Evolutionary conservation across 768 basidiomycete species (phyloP), one percentile per base, ranked within the genome.

Genomic region (Epithele typhae): DNA sequence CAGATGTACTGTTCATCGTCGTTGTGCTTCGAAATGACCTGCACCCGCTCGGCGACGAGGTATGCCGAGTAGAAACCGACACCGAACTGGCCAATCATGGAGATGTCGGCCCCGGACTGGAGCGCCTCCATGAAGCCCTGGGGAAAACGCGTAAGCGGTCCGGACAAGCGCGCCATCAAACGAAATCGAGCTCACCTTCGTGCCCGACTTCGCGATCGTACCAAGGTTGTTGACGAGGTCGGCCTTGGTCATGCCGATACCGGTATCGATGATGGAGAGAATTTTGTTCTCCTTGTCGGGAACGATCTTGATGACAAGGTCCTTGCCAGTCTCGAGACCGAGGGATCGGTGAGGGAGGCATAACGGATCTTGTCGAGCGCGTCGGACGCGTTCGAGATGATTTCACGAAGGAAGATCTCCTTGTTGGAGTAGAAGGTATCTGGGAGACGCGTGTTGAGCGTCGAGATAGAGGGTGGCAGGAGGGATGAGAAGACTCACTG

Each of bases 341-440:
- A 76, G 23, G 94, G 85, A 60, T 98, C 91, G 56, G 95, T 99
- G 56, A 98, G 77, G 45, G 96, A 95, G 25, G 88, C 80, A 68
- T 98, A 99, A 39, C 96, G 92, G 64, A 98, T 89, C 79, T 98
- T 98, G 76, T 99, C 96, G 69, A 98, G 82, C 40, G 96, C 96
- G 82, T 98, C 96, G 50, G 96, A 98, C 56, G 76, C 74, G 75
- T 97, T 97, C 55, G 95, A 98, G 72, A 95, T 97, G 59, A 98
- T 54, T 73, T 98, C 96, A 67, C 96, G 90, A 59, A 99, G 85
- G 83, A 98, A 98, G 70, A 99, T 98, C 75, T 97, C 95, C 79
- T 99, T 99, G 85, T 99, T 97, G 53, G 93, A 96, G 84, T 98
- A 99, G 84, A 98, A 98, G 54, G 95, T 97, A 79, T 97, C 89